phyloP scores from a whole-genome alignment of 176 grass and related monocot species.

The Eremochloa ophiuroides region DNA sequence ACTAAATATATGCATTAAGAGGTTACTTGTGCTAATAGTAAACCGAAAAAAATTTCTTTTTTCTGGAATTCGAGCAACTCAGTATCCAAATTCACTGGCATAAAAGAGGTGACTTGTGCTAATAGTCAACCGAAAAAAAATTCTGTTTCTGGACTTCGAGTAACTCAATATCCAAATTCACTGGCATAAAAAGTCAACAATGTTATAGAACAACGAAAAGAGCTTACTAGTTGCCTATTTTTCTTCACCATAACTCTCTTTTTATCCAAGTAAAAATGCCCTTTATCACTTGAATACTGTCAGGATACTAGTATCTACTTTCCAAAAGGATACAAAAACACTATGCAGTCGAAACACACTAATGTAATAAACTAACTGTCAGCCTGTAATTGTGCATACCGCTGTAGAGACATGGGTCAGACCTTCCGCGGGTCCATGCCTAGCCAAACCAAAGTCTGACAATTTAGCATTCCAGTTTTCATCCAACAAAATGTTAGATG shows the following conservation, averaged over 20 bases:
- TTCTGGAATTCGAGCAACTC: too few species aligned
- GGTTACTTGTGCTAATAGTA: neutral
- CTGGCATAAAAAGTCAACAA: neutral
- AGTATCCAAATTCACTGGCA: neutral
- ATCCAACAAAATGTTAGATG: conserved; percentile 90
- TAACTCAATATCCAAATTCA: neutral
- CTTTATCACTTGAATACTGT: neutral
- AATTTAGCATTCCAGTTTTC: conserved; percentile 96
- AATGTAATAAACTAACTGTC: neutral
- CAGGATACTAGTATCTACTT: neutral
- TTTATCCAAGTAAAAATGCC: neutral
- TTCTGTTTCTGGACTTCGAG: too few species aligned
- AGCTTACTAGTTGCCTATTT: neutral
- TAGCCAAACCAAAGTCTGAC: conserved; percentile 96
- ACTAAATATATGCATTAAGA: conserved; percentile 4
- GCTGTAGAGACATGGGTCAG: conserved; percentile 94
- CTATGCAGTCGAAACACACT: neutral
- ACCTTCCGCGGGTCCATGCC: conserved; percentile 93
- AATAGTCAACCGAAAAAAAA: neutral
- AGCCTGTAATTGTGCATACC: conserved; percentile 32
- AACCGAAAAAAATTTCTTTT: neutral
- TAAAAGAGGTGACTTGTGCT: too few species aligned
- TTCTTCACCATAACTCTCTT: neutral
- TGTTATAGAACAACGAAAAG: neutral
- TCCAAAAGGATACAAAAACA: neutral